Evolutionary conservation across 768 basidiomycete genomes (phyloP).

Genomic region (Symmetrospora coprosmae): DNA sequence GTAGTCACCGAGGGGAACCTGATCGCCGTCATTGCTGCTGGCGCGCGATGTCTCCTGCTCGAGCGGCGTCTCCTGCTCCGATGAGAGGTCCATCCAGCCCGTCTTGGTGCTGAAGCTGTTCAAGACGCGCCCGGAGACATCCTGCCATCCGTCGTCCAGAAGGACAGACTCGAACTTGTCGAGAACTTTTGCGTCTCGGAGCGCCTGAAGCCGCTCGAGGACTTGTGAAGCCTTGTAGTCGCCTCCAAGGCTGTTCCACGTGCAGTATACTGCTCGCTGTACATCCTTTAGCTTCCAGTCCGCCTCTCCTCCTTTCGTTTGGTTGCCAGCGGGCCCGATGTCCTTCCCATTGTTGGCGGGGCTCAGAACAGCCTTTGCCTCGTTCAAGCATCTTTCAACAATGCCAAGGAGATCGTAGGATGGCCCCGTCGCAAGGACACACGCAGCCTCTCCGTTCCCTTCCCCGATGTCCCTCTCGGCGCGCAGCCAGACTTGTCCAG

Average conservation of each 20-base stretch:
- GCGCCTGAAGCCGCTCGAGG: constrained; percentile 13
- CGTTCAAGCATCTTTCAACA: background rate
- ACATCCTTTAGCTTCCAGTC: background rate
- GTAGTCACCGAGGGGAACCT: background rate
- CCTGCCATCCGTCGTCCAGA: constrained; percentile 33
- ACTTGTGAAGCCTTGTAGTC: constrained; percentile 22
- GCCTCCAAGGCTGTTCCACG: constrained; percentile 30
- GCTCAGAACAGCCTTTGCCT: background rate
- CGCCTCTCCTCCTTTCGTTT: background rate
- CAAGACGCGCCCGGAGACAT: constrained; percentile 17
- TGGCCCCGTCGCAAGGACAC: background rate
- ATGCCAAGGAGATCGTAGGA: background rate
- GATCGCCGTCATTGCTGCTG: background rate
- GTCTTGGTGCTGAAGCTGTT: constrained; percentile 18
- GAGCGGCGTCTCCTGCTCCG: background rate
- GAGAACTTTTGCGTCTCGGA: background rate
- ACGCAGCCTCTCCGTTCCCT: background rate
- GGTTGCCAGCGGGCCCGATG: background rate
- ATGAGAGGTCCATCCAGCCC: constrained; percentile 16
- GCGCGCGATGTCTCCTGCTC: background rate
- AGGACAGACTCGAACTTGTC: constrained; percentile 21
- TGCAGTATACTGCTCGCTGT: constrained; percentile 21
- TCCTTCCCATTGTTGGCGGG: background rate
- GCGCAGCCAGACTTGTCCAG: background rate
- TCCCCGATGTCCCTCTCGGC: constrained; percentile 6